A percentile compares a stretch with the other conserved stretches of the same genome.
These are phyloP conservation scores for Cercospora citrullina DNA, from an alignment of 2,329 filamentous ascomycete species.

Conservation along the genomic window DNA sequence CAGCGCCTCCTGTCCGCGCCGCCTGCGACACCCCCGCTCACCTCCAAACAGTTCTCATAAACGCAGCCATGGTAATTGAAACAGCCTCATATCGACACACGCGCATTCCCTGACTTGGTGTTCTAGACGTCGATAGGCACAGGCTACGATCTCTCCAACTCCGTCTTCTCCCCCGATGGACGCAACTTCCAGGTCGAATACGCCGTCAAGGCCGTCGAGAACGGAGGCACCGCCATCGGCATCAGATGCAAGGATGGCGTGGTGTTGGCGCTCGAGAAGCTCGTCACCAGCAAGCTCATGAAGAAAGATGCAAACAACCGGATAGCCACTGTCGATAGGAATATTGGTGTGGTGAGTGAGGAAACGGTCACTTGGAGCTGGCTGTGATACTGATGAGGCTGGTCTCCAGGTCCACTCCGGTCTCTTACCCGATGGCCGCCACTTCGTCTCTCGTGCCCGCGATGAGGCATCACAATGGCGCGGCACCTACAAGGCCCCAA, in stretches of 20 bases:
- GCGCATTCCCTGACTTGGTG: conserved; percentile 5
- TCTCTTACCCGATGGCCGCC: conserved; percentile 89
- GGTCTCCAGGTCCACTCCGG: conserved; percentile 77
- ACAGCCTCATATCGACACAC: conserved; percentile 8
- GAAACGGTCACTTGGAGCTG: neutral
- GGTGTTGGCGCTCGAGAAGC: conserved; percentile 94
- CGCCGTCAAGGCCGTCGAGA: conserved; percentile 97
- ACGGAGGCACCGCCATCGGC: conserved; percentile 91
- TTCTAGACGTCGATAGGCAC: conserved; percentile 96
- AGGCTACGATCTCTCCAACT: conserved; percentile 98
- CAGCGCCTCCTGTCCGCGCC: neutral
- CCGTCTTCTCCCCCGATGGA: conserved; percentile 98
- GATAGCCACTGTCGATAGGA: conserved; percentile 90
- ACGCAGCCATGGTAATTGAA: conserved; percentile 35
- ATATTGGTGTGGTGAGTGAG: conserved; percentile 80
- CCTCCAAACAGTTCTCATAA: conserved; percentile 9
- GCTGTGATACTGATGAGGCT: conserved; percentile 14
- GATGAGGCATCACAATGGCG: conserved; percentile 93
- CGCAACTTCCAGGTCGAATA: conserved; percentile 99
- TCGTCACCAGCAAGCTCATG: conserved; percentile 90
- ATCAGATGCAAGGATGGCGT: conserved; percentile 97
- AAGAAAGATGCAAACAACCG: conserved; percentile 96
- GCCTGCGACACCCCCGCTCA: conserved; percentile 9
- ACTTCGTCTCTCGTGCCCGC: conserved; percentile 91
- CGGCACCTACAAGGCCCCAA: conserved; percentile 89